Percentiles rank a stretch among this genome's conserved stretches.
Conservation (phyloP, 768 basidiomycete genomes). For the Hypholoma sublateritium region DNA sequence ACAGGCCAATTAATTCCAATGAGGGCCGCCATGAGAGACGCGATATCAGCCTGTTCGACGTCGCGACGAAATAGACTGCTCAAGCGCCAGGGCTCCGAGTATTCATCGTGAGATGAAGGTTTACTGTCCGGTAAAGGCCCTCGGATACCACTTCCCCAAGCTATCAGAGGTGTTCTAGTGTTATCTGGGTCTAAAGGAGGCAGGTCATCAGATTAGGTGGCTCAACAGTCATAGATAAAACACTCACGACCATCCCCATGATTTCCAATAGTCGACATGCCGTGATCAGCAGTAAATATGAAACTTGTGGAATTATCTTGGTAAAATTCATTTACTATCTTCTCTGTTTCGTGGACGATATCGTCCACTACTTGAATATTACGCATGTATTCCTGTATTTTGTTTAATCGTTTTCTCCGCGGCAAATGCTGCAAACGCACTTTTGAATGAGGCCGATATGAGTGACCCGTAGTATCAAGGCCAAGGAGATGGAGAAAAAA, state of each 20-base stretch:
- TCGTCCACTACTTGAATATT: conserved; percentile 80
- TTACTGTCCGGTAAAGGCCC: conserved; percentile 57
- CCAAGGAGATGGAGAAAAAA: conserved; percentile 87
- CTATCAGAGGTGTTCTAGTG: conserved; percentile 80
- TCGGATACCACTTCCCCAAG: conserved; percentile 80
- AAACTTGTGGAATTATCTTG: conserved; percentile 68
- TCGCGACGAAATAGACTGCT: conserved; percentile 63
- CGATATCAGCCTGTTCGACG: conserved; percentile 81
- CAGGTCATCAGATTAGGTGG: not conserved
- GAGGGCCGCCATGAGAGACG: conserved; percentile 75
- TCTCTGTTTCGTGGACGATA: conserved; percentile 68
- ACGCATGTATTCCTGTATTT: conserved; percentile 73
- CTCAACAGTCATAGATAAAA: not conserved
- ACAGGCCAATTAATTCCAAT: conserved; percentile 75
- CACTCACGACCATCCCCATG: conserved; percentile 82
- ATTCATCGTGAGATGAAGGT: conserved; percentile 68
- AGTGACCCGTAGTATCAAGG: conserved; percentile 84
- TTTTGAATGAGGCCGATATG: conserved; percentile 79
- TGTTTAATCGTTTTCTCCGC: not conserved
- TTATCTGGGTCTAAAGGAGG: conserved; percentile 78
- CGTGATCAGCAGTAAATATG: conserved; percentile 87
- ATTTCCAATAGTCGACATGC: conserved; percentile 87
- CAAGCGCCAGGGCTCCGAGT: conserved; percentile 65
- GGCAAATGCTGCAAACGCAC: conserved; percentile 29
- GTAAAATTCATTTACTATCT: conserved; percentile 63